Base-by-base conservation (phyloP, 2,329 filamentous ascomycete species). In the Cryphonectria parasitica region DNA sequence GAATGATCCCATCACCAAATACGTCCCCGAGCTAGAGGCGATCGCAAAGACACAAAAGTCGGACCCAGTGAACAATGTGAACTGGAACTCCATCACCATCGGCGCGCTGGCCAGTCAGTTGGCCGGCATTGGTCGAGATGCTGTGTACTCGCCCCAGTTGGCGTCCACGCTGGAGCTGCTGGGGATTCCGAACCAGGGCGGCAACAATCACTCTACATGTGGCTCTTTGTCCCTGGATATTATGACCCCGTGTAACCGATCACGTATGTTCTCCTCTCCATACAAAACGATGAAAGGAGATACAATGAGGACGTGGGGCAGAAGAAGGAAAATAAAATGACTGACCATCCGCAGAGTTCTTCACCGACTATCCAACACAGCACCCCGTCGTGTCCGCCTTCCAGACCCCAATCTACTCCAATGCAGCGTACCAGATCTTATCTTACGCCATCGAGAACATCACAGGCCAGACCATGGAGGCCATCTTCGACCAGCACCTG, bases 1-100 rank as follows among this genome's bases (percentile, higher is more conserved):
- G 75, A 79, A 81, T 54, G 77, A 80, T 4, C 80, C 81, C 8
- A 79, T 84, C 67, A 83, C 82, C 0, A 78, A 79, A 34, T 83
- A 81, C 67, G 74, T 84, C 17, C 82, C 83, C 0, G 83, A 84
- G 74, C 78, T 84, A 66, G 74, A 73, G 60, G 76, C 69, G 61
- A 66, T 71, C 34, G 49, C 67, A 15, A 8, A 54, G 65, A 34
- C 34, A 31, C 54, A 70, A 25, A 28, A 74, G 22, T 70, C 73
- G 25, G 75, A 76, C 43, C 75, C 76, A 28, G 72, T 79, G 39
- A 74, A 77, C 54, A 72, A 70, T 49, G 72, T 78, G 17, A 69
- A 73, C 34, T 82, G 79, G 80, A 72, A 77, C 1, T 77, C 79
- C 8, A 73, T 82, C 31, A 82, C 81, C 0, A 70, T 82, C 6